phyloP scores from a whole-genome alignment of 1,284 basidiomycete genomes.

The Cryptococcus sp. region DNA sequence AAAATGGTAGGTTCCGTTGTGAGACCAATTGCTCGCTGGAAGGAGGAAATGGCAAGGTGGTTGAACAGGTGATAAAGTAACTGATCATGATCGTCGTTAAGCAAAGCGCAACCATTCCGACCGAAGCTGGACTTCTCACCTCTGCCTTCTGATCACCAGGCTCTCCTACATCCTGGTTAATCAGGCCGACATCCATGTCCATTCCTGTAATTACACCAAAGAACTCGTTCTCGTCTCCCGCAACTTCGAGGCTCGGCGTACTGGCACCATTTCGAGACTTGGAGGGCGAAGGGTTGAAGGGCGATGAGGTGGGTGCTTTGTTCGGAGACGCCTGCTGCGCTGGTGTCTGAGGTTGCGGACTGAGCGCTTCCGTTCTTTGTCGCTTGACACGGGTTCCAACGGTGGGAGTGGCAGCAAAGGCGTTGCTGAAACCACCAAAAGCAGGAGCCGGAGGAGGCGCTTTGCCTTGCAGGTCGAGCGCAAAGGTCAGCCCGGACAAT shows the following conservation, averaged over 20 bases:
- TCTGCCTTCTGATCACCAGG: slow-evolving; percentile 20
- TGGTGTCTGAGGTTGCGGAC: slow-evolving; percentile 10
- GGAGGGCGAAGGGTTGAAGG: slow-evolving; percentile 8
- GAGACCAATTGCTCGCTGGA: slow-evolving; percentile 15
- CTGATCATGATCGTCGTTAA: slow-evolving; percentile 17
- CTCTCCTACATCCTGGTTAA: slow-evolving; percentile 1
- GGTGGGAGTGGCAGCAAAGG: slow-evolving; percentile 31
- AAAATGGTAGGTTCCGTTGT: slow-evolving; percentile 30
- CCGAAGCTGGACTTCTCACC: slow-evolving; percentile 13
- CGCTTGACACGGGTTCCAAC: slow-evolving; percentile 27
- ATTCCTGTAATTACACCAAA: slow-evolving; percentile 10
- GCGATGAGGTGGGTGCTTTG: slow-evolving; percentile 9
- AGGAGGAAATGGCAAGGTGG: slow-evolving; percentile 24
- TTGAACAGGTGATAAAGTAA: slow-evolving; percentile 42
- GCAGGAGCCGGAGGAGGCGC: slow-evolving; percentile 23
- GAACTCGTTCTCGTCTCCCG: slow-evolving; percentile 3
- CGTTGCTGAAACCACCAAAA: slow-evolving; percentile 39
- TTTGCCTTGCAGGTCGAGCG: slow-evolving; percentile 8
- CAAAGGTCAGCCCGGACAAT: background rate
- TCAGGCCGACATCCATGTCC: background rate
- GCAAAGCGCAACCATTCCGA: background rate
- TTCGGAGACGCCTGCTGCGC: slow-evolving; percentile 9
- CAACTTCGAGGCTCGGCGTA: slow-evolving; percentile 4
- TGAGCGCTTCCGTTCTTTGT: slow-evolving; percentile 27
- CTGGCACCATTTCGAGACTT: slow-evolving; percentile 8